Base-by-base conservation (phyloP, 2,329 filamentous ascomycete species). In the Thielaviopsis musarum region DNA sequence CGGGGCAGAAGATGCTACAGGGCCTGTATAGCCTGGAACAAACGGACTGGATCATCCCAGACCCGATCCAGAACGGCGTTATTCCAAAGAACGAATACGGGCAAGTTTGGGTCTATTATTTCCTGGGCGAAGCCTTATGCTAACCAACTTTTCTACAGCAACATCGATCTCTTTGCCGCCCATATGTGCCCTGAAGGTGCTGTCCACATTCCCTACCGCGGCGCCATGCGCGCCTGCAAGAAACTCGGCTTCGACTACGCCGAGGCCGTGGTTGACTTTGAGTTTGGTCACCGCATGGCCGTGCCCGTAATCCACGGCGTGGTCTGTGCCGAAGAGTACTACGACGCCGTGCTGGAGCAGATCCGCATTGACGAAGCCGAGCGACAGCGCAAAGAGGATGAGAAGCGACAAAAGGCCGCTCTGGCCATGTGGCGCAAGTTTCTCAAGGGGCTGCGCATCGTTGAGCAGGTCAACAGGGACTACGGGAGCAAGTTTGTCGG, bases 1-100 rank as follows among this genome's bases (percentile, higher is more conserved):
- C 82, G 0, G 91, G 91, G 19, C 79, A 86, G 65, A 95, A 94
- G 70, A 83, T 88, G 4, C 78, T 90, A 62, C 93, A 98, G 68
- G 91, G 90, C 0, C 73, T 98, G 0, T 98, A 89, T 70, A 83
- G 87, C 58, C 75, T 79, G 60, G 83, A 87, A 9, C 93, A 98
- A 70, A 98, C 93, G 0, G 88, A 95, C 59, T 96, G 88, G 83
- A 97, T 97, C 68, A 91, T 96, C 59, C 91, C 91, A 1, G 81
- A 85, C 1, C 90, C 91, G 0, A 95, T 96, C 59, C 70, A 81
- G 62, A 80, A 95, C 66, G 91, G 91, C 0, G 72, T 87, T 15
- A 96, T 97, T 62, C 93, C 93, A 0, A 94, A 93, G 70, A 98
- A 98, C 66, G 83, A 84, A 41, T 98, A 91, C 66, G 91, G 91